Conservation (phyloP, 306 rosid genomes). For the Quercus mongolica region DNA sequence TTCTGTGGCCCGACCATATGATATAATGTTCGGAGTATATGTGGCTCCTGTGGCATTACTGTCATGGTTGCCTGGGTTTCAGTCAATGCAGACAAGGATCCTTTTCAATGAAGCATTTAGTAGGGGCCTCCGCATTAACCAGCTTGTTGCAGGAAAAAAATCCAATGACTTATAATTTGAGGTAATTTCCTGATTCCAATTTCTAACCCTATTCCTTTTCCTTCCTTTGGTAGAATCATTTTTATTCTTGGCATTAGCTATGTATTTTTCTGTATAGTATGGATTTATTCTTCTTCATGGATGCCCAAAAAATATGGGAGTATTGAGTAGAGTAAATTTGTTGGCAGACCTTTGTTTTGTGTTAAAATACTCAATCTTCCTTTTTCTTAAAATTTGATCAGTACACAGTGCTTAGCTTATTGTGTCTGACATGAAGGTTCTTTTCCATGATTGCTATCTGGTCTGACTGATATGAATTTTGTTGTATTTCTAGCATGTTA, state of each 20-base stretch:
- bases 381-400: background rate
- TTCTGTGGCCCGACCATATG: constrained; percentile 68
- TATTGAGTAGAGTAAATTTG: background rate
- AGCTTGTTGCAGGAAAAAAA: constrained; percentile 70
- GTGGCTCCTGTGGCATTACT: constrained; percentile 74
- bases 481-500: background rate
- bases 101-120: constrained; percentile 90
- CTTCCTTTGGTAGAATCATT: background rate
- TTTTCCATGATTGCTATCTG: background rate
- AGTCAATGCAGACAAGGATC: constrained; percentile 84
- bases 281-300: background rate
- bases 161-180: constrained; percentile 34
- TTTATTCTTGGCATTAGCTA: background rate
- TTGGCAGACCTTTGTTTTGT: background rate
- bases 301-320: background rate
- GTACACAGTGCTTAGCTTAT: background rate
- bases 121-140: constrained; percentile 70
- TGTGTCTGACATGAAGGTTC: background rate
- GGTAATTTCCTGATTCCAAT: constrained; percentile 19
- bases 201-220: too few relatives aligned
- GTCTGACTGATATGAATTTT: background rate
- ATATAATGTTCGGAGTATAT: constrained; percentile 66
- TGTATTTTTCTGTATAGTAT: background rate
- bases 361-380: background rate
- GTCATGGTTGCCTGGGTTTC: constrained; percentile 92